A percentile compares a stretch with the other conserved stretches of the same genome.
Conservation (phyloP, 2,329 filamentous ascomycete genomes). For the Chalaropsis ovoidea region DNA sequence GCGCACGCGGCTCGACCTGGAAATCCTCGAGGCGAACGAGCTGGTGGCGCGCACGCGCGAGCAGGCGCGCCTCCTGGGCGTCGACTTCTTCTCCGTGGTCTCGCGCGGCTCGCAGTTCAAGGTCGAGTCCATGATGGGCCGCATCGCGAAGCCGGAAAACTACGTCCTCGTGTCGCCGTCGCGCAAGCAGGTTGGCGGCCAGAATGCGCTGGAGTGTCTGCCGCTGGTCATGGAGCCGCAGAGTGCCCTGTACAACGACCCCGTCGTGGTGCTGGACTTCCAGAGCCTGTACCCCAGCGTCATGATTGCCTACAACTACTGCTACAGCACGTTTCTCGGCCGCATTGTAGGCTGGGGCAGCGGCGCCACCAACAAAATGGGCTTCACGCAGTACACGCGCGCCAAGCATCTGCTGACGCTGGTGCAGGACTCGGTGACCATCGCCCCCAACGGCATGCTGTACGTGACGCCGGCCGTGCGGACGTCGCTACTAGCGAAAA, state of each 20-base stretch:
- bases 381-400: conserved; percentile 58
- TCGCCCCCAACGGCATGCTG: conserved; percentile 94
- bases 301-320: conserved; percentile 99
- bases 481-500: conserved; percentile 86
- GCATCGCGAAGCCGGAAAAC: conserved; percentile 94
- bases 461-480: conserved; percentile 77
- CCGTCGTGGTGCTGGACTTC: conserved; percentile 84
- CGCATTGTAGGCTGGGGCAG: conserved; percentile 77
- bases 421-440: conserved; percentile 59
- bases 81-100: conserved; percentile 96
- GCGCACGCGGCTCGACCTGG: conserved; percentile 71
- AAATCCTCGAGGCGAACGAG: conserved; percentile 84
- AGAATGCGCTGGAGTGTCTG: conserved; percentile 89
- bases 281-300: conserved; percentile 93
- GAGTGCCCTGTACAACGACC: conserved; percentile 85
- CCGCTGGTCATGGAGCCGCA: conserved; percentile 96
- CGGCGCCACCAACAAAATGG: conserved; percentile 61
- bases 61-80: conserved; percentile 81
- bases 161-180: conserved; percentile 84
- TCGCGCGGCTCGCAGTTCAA: conserved; percentile 95
- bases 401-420: conserved; percentile 54
- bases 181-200: conserved; percentile 79
- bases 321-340: conserved; percentile 92
- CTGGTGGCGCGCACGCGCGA: conserved; percentile 82
- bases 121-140: conserved; percentile 96